Conservation (phyloP, 345 rosid genomes). For the Turnera subulata region DNA sequence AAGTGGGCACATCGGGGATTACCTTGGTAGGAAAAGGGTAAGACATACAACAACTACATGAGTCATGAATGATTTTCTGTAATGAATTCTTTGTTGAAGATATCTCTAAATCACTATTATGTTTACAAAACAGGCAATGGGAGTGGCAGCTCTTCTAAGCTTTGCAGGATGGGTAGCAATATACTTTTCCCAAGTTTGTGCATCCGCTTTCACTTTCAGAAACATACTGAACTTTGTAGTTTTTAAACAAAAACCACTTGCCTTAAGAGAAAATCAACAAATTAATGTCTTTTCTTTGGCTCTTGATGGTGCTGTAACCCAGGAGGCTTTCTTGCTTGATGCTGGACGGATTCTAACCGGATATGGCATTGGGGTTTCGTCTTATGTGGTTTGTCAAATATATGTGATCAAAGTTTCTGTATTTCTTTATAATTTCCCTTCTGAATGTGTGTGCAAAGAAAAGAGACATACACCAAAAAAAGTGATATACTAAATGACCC, state of each 20-base stretch:
- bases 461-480: too few species aligned
- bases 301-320: not conserved
- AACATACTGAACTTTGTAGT: constrained; percentile 1
- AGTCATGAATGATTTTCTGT: not conserved
- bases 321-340: constrained; percentile 63
- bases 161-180: constrained; percentile 81
- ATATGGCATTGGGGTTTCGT: constrained; percentile 90
- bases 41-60: constrained; percentile 14
- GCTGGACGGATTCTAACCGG: constrained; percentile 77
- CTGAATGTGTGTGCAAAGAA: too few species aligned
- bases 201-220: not conserved
- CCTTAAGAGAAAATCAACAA: not conserved
- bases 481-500: constrained; percentile 3
- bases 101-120: not conserved
- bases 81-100: too few species aligned
- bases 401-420: not conserved
- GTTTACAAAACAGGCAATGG: constrained; percentile 55
- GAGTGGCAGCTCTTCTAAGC: constrained; percentile 55
- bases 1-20: constrained; percentile 94
- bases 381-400: constrained; percentile 68
- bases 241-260: not conserved
- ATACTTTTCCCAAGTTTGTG: constrained; percentile 69
- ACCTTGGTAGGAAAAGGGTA: constrained; percentile 97
- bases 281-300: not conserved
- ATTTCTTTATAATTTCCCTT: not conserved